A percentile compares a stretch with the other conserved stretches of the same genome.
Conservation (phyloP, 2,329 filamentous ascomycete species). For the Chrysoporthe puriensis region DNA sequence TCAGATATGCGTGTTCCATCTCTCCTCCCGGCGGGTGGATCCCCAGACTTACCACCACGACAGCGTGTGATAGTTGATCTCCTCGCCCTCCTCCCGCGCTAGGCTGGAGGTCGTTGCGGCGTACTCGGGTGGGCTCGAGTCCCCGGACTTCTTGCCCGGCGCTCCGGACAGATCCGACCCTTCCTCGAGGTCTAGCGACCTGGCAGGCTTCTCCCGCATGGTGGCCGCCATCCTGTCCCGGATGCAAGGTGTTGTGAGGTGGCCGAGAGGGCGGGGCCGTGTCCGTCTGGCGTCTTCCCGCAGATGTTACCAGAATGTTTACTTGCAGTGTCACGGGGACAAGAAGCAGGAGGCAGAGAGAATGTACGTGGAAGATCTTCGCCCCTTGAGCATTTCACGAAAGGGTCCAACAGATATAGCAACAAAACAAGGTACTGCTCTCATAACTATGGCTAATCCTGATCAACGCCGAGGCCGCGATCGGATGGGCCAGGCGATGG, state of each 20-base stretch:
- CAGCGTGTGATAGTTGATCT: constrained; percentile 25
- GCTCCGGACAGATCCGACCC: constrained; percentile 15
- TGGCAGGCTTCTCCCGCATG: constrained; percentile 17
- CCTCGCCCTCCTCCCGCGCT: constrained; percentile 25
- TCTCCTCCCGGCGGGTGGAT: no score
- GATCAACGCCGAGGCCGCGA: constrained; percentile 4
- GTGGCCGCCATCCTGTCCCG: constrained; percentile 6
- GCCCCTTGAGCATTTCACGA: background rate
- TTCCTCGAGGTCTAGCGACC: constrained; percentile 17
- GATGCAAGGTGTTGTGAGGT: background rate
- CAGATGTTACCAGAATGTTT: background rate
- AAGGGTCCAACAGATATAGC: background rate
- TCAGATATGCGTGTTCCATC: background rate
- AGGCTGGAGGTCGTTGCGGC: constrained; percentile 21
- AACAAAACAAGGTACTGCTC: background rate
- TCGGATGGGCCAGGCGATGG: constrained; percentile 6
- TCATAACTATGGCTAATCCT: constrained; percentile 5
- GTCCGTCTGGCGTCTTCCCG: background rate
- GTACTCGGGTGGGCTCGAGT: constrained; percentile 17
- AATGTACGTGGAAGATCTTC: background rate
- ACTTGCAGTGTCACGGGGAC: background rate
- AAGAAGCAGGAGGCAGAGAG: background rate
- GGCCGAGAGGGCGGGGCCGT: background rate
- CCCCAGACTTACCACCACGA: constrained; percentile 28
- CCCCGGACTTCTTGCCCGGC: constrained; percentile 10